A percentile compares a stretch with the other conserved stretches of the same genome.
Evolutionary conservation across 305 asterid species (phyloP).

Genomic region (Solanum hybrid): DNA sequence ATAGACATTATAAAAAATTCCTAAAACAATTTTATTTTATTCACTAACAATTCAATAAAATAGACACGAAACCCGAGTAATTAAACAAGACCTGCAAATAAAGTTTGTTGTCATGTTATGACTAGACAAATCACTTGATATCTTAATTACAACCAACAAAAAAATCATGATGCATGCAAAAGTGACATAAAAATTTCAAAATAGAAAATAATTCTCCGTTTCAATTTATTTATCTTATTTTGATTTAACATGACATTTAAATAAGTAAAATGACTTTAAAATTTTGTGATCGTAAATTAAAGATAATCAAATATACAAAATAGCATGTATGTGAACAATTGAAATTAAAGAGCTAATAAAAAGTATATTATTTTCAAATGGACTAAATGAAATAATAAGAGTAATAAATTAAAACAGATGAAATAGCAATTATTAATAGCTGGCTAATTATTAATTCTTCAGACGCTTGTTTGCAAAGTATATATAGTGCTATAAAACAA

Average conservation of each 20-base stretch:
- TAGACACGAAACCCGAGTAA: background rate
- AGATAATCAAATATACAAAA: background rate
- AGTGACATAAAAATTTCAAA: background rate
- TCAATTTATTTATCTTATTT: background rate
- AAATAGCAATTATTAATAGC: background rate
- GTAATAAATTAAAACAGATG: background rate
- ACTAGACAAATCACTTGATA: background rate
- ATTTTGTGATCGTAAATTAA: background rate
- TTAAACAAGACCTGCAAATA: background rate
- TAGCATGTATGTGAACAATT: background rate
- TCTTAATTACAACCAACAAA: background rate
- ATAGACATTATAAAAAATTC: background rate
- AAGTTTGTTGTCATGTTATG: background rate
- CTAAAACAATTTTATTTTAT: background rate
- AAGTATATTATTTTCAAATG: no score
- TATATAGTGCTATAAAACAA: background rate
- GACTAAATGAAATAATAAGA: background rate
- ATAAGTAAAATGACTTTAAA: rapidly evolving
- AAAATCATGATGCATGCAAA: background rate
- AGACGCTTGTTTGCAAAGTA: background rate
- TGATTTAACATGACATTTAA: no score
- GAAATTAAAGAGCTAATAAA: background rate
- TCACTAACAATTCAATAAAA: background rate
- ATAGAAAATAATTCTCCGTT: background rate
- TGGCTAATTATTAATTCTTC: background rate